Evolutionary conservation across 2,329 filamentous ascomycete species (phyloP).

Genomic region (Aspergillus candidus): DNA sequence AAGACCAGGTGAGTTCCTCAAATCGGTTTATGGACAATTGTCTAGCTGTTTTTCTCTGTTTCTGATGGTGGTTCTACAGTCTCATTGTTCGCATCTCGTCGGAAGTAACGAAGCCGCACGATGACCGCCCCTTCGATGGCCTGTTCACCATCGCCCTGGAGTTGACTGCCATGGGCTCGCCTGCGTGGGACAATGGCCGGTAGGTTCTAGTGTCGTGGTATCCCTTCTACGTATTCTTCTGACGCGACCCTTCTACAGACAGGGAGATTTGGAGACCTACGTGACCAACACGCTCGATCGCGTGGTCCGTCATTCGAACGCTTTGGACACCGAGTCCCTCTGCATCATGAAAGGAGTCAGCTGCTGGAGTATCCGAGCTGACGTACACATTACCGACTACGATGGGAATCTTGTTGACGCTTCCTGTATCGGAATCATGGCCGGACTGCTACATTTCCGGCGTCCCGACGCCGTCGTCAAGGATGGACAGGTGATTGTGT

Average conservation of each 20-base stretch:
- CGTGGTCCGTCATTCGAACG: constrained; percentile 83
- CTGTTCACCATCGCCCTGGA: constrained; percentile 90
- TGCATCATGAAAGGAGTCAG: constrained; percentile 87
- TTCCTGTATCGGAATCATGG: constrained; percentile 78
- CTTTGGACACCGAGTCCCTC: constrained; percentile 90
- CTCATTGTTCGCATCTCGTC: constrained; percentile 72
- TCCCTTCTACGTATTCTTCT: no score
- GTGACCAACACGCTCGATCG: constrained; percentile 88
- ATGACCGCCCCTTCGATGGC: constrained; percentile 90
- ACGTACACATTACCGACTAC: constrained; percentile 84
- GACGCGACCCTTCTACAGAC: constrained; percentile 39
- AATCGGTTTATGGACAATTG: not conserved
- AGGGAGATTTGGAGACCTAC: constrained; percentile 76
- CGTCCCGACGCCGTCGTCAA: constrained; percentile 84
- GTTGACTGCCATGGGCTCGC: constrained; percentile 85
- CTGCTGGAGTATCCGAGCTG: constrained; percentile 85
- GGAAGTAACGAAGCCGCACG: constrained; percentile 76
- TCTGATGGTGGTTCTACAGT: constrained; percentile 5
- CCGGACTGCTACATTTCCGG: constrained; percentile 83
- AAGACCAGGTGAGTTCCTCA: constrained; percentile 70
- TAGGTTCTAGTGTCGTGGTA: constrained; percentile 29
- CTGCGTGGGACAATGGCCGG: constrained; percentile 79
- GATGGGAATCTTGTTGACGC: constrained; percentile 87
- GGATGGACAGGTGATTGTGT: constrained; percentile 77
- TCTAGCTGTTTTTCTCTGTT: not conserved